Evolutionary conservation across 1,284 basidiomycete genomes (phyloP), one percentile per base, ranked within the genome.

Genomic region (Microbotryomycetes sp.): DNA sequence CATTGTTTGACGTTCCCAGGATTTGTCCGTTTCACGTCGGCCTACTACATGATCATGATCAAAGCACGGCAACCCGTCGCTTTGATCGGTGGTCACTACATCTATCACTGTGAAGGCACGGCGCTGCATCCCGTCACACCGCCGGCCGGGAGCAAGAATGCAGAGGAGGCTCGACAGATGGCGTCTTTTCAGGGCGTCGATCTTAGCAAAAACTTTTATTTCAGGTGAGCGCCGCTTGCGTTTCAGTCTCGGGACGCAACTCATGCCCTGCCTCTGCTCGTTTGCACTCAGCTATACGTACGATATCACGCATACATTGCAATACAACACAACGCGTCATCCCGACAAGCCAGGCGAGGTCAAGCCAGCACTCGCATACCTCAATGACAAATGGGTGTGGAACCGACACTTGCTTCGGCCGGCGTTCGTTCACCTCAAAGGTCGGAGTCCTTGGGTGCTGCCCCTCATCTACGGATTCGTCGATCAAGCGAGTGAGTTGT

Each of bases 121-220:
- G 88, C 91, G 48, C 86, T 96, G 45, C 77, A 91, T 6, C 86
- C 89, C 6, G 80, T 92, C 53, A 58, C 57, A 5, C 58, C 29
- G 1, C 42, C 56, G 7, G 22, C 46, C 25, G 29, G 52, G 7
- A 52, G 49, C 4, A 48, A 65, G 15, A 60, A 58, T 28, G 60
- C 64, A 52, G 71, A 74, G 30, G 72, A 74, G 47, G 60, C 59
- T 50, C 79, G 81, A 31, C 75, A 92, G 45, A 84, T 96, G 76
- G 87, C 86, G 64, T 84, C 89, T n/a, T 99, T 98, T 80, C 92
- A 92, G 74, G 91, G 94, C 75, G 93, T 98, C 3, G 96, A 99
- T 71, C 84, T 98, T 79, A 88, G 88, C 53, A 97, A 98, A 79
- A 97, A 98, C 77, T 98, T 98, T 75, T 99, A 98, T 79, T 98